Evolutionary conservation across 139 green algal genomes (phyloP).

Genomic region (Chlamydomonas sp.): DNA sequence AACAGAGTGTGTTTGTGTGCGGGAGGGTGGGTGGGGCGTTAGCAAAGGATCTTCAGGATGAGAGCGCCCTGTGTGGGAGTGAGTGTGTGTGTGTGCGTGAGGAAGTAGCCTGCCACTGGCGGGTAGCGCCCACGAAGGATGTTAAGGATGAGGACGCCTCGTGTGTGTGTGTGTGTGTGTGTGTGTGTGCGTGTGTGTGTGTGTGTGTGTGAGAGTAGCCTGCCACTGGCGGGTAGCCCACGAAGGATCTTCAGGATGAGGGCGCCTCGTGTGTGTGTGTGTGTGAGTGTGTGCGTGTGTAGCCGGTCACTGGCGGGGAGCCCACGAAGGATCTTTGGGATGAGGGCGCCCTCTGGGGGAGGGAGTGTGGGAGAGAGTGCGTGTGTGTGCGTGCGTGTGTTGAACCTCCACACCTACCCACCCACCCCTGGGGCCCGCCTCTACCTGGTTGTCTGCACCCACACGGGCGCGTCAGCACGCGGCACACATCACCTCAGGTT

Average conservation of each 20-base stretch:
- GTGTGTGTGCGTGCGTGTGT: too few species aligned
- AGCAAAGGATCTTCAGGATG: constrained; percentile 62
- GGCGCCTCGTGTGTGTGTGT: constrained; percentile 45
- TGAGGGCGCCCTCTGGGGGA: constrained; percentile 46
- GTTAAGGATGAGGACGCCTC: constrained; percentile 62
- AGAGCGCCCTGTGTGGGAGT: constrained; percentile 50
- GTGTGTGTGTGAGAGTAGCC: constrained; percentile 55
- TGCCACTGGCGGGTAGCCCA: constrained; percentile 46
- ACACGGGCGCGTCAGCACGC: too few species aligned
- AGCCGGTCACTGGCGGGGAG: constrained; percentile 47
- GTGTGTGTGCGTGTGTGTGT: too few species aligned
- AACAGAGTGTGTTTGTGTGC: too few species aligned
- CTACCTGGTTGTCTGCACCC: too few species aligned
- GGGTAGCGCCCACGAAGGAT: constrained; percentile 59
- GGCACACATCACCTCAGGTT: too few species aligned
- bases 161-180: too few species aligned
- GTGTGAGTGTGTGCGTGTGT: too few species aligned
- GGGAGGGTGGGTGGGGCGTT: constrained; percentile 45
- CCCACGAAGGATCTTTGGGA: constrained; percentile 63
- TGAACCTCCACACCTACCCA: too few species aligned
- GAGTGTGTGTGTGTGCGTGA: too few species aligned
- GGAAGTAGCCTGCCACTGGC: constrained; percentile 44
- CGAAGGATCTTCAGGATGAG: constrained; percentile 66
- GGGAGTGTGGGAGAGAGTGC: too few species aligned
- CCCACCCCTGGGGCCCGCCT: too few species aligned